A percentile compares a stretch with the other conserved stretches of the same genome.
These are phyloP conservation scores for Dichotomocladium elegans DNA, from an alignment of 371 early-diverging fungal genomes.

Conservation along the genomic window DNA sequence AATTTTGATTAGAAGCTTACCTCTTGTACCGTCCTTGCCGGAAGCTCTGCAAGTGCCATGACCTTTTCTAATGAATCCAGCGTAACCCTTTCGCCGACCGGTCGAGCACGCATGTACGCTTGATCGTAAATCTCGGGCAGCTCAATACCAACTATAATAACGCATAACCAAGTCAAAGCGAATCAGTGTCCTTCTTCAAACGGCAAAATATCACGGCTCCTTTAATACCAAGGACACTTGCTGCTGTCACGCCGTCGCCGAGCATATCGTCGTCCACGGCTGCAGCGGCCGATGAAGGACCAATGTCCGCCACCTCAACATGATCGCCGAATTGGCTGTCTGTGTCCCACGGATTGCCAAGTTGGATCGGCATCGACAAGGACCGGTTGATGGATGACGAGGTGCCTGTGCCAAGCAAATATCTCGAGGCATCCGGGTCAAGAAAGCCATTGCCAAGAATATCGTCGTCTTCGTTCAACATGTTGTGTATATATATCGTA, in stretches of 20 bases:
- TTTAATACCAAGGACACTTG: slow-evolving; percentile 22
- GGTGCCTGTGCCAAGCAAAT: slow-evolving; percentile 5
- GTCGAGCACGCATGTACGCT: slow-evolving; percentile 43
- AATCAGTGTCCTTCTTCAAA: background rate
- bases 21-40: slow-evolving; percentile 32
- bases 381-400: slow-evolving; percentile 16
- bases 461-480: slow-evolving; percentile 20
- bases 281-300: background rate
- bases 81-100: slow-evolving; percentile 39
- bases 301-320: slow-evolving; percentile 11
- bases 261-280: slow-evolving; percentile 22
- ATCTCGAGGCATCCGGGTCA: slow-evolving; percentile 12
- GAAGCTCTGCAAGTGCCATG: slow-evolving; percentile 11
- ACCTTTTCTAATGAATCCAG: slow-evolving; percentile 31
- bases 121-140: slow-evolving; percentile 43
- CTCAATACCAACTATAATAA: slow-evolving; percentile 41
- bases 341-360: slow-evolving; percentile 17
- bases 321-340: slow-evolving; percentile 13
- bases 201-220: background rate
- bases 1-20: background rate
- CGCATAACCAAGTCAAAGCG: too few species aligned
- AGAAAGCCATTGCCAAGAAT: slow-evolving; percentile 17
- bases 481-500: background rate
- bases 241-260: slow-evolving; percentile 17
- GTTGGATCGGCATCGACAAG: slow-evolving; percentile 10